phyloP scores from a whole-genome alignment of 1,139 yeast species.

The Kurtzmaniella quercitrusa region DNA sequence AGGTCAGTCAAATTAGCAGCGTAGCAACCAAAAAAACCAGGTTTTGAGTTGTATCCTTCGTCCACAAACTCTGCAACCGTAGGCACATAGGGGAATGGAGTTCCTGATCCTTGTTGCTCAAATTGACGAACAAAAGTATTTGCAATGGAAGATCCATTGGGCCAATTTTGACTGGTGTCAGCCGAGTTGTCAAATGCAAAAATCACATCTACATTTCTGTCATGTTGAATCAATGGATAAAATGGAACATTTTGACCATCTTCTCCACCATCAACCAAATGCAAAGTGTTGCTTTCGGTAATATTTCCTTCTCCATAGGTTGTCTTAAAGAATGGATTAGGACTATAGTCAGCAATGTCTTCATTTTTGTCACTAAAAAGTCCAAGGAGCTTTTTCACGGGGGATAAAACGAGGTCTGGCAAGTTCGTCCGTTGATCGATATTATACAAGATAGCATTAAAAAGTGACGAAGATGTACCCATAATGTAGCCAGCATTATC shows the following conservation, averaged over 20 bases:
- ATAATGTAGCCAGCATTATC: slow-evolving; percentile 44
- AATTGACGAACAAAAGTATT: slow-evolving; percentile 51
- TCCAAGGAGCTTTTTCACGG: slow-evolving; percentile 23
- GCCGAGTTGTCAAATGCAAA: slow-evolving; percentile 87
- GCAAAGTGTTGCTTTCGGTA: slow-evolving; percentile 39
- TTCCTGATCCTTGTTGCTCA: slow-evolving; percentile 33
- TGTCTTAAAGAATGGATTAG: slow-evolving; percentile 36
- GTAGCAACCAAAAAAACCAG: slow-evolving; percentile 42
- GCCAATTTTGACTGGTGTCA: slow-evolving; percentile 67
- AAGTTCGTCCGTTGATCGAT: slow-evolving; percentile 16
- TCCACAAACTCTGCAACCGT: slow-evolving; percentile 24
- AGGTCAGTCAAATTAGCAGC: slow-evolving; percentile 26
- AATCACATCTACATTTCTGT: slow-evolving; percentile 70
- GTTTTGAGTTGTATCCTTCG: slow-evolving; percentile 24
- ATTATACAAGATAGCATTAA: slow-evolving; percentile 31
- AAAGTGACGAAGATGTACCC: slow-evolving; percentile 44
- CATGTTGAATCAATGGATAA: slow-evolving; percentile 67
- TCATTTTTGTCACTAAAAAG: slow-evolving; percentile 22
- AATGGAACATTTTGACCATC: slow-evolving; percentile 78
- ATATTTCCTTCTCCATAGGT: slow-evolving; percentile 19
- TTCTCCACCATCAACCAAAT: slow-evolving; percentile 87
- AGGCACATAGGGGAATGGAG: slow-evolving; percentile 42
- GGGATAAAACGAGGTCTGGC: slow-evolving; percentile 19
- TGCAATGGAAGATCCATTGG: slow-evolving; percentile 70
- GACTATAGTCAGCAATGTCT: slow-evolving; percentile 39